A percentile compares a stretch with the other conserved stretches of the same genome.
Evolutionary conservation across 2,329 filamentous ascomycete genomes (phyloP).

Genomic region (Aspergillus versicolor): DNA sequence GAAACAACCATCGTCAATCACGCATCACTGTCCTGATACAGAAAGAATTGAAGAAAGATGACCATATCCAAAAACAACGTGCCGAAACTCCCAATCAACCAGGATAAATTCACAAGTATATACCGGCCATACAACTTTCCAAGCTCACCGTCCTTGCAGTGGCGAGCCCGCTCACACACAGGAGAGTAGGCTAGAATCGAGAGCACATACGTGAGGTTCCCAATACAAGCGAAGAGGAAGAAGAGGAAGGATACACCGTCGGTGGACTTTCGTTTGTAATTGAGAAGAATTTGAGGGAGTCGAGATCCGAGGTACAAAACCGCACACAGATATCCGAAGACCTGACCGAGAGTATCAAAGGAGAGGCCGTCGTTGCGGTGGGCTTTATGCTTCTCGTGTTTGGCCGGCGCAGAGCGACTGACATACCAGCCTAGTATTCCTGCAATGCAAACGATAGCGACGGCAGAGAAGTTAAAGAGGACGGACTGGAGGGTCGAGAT

Average conservation of each 20-base stretch:
- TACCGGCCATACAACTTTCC: conserved; percentile 71
- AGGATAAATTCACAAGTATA: conserved; percentile 85
- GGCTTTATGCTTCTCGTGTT: conserved; percentile 20
- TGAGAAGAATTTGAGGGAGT: conserved; percentile 85
- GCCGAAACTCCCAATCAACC: conserved; percentile 85
- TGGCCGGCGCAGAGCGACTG: conserved; percentile 46
- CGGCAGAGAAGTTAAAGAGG: conserved; percentile 71
- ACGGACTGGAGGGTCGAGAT: conserved; percentile 49
- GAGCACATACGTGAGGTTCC: conserved; percentile 89
- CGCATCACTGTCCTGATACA: conserved; percentile 60
- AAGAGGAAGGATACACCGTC: conserved; percentile 93
- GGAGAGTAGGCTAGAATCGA: conserved; percentile 90
- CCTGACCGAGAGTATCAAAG: conserved; percentile 77
- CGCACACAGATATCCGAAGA: conserved; percentile 93
- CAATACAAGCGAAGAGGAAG: conserved; percentile 93
- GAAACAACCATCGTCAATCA: conserved; percentile 1
- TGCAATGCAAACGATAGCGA: conserved; percentile 79
- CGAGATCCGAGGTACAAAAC: conserved; percentile 84
- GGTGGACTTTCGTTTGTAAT: conserved; percentile 87
- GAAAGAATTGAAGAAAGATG: conserved; percentile 89
- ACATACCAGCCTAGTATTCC: conserved; percentile 87
- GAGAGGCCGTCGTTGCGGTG: conserved; percentile 45
- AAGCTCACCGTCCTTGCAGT: conserved; percentile 67
- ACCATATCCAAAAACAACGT: conserved; percentile 80
- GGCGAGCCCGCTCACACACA: conserved; percentile 49